Evolutionary conservation across 2,329 filamentous ascomycete genomes (phyloP).

Genomic region (Sporothrix protearum): DNA sequence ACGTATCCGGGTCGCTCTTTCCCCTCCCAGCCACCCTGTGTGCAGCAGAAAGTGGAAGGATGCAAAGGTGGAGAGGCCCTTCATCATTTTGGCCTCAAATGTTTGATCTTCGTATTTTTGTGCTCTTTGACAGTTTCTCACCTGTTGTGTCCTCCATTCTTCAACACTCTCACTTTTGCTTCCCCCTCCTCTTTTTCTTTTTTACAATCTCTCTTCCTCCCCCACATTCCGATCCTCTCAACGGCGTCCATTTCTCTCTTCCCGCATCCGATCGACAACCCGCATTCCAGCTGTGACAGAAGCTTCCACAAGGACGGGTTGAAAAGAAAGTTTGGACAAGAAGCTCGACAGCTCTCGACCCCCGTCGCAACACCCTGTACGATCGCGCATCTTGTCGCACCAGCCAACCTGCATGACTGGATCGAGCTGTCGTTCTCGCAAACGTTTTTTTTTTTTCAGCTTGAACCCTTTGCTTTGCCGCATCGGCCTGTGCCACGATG

Average conservation of each 20-base stretch:
- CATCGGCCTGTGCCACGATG: conserved; percentile 43
- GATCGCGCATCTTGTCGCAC: not conserved
- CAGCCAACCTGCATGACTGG: not conserved
- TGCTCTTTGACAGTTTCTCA: not conserved
- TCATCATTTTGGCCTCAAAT: conserved; percentile 9
- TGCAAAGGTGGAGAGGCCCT: not conserved
- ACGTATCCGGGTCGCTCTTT: conserved; percentile 14
- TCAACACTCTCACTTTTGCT: not conserved
- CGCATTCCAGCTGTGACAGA: conserved; percentile 13
- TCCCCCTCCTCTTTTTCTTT: not conserved
- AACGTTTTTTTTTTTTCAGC: too few species aligned
- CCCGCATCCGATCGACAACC: conserved; percentile 12
- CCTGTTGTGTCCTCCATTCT: not conserved
- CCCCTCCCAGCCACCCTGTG: conserved; percentile 15
- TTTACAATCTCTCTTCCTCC: not conserved
- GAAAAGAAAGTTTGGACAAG: not conserved
- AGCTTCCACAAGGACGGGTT: not conserved
- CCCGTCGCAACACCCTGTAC: not conserved
- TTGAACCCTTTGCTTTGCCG: not conserved
- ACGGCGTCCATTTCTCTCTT: conserved; percentile 14
- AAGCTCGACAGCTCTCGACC: not conserved
- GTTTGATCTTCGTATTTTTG: not conserved
- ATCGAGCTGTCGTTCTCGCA: not conserved
- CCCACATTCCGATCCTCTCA: conserved; percentile 3
- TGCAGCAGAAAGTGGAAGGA: not conserved